phyloP scores from a whole-genome alignment of 2,329 filamentous ascomycete genomes.

The Fusarium veterinarium region DNA sequence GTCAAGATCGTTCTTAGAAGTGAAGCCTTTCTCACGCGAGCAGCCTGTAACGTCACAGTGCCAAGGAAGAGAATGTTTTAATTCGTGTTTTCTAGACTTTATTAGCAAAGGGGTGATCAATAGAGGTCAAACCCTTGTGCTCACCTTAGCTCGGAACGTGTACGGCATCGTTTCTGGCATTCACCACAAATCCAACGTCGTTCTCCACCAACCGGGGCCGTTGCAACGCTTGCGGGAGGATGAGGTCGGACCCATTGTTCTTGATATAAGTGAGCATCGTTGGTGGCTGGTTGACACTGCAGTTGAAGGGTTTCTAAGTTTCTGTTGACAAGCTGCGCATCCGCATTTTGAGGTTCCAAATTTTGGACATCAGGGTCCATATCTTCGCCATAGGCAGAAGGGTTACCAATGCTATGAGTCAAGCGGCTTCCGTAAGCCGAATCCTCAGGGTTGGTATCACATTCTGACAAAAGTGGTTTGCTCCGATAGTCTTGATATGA shows the following conservation, averaged over 20 bases:
- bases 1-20: slow-evolving; percentile 83
- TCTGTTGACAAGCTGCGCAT: slow-evolving; percentile 45
- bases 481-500: slow-evolving; percentile 43
- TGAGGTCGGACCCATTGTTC: slow-evolving; percentile 23
- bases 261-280: slow-evolving; percentile 1
- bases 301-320: slow-evolving; percentile 49
- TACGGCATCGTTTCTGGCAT: slow-evolving; percentile 59
- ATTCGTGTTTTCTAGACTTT: slow-evolving; percentile 74
- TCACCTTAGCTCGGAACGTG: slow-evolving; percentile 67
- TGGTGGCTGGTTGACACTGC: slow-evolving; percentile 1
- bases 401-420: slow-evolving; percentile 57
- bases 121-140: background rate
- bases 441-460: slow-evolving; percentile 54
- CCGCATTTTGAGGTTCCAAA: slow-evolving; percentile 21
- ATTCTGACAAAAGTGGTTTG: slow-evolving; percentile 52
- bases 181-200: slow-evolving; percentile 49
- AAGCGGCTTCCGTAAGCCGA: slow-evolving; percentile 60
- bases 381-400: slow-evolving; percentile 59
- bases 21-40: slow-evolving; percentile 73
- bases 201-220: slow-evolving; percentile 26
- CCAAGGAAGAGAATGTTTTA: slow-evolving; percentile 76
- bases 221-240: slow-evolving; percentile 32
- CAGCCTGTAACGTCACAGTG: slow-evolving; percentile 71
- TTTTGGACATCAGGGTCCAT: slow-evolving; percentile 54
- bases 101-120: slow-evolving; percentile 29